phyloP scores from a whole-genome alignment of 345 rosid species.

The Linum usitatissimum region DNA sequence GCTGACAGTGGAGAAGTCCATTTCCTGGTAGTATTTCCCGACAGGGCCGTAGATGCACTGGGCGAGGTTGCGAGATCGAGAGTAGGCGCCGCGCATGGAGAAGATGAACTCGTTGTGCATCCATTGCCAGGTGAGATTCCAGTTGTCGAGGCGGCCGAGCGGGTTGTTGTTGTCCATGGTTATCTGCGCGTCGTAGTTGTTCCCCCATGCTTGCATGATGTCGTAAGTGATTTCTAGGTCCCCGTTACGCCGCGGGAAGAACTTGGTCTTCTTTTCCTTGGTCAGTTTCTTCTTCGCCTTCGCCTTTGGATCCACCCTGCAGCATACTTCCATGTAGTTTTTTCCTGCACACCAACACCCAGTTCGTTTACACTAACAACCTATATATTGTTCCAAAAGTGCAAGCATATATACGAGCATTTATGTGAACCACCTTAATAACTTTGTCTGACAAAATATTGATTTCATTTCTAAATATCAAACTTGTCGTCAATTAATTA shows the following conservation, averaged over 20 bases:
- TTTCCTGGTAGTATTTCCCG: constrained; percentile 43
- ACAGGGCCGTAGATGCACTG: constrained; percentile 57
- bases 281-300: constrained; percentile 26
- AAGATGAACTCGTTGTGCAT: constrained; percentile 71
- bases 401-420: no score
- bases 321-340: constrained; percentile 50
- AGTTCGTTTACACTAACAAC: no score
- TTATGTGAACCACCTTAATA: no score
- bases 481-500: no score
- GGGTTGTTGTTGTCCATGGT: constrained; percentile 69
- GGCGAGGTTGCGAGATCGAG: constrained; percentile 38
- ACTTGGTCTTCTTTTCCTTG: constrained; percentile 28
- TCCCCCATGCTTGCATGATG: constrained; percentile 47
- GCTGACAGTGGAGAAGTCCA: constrained; percentile 63
- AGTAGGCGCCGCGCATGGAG: constrained; percentile 78
- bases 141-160: constrained; percentile 68
- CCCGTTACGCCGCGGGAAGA: constrained; percentile 39
- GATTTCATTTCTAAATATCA: no score
- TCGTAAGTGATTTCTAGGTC: constrained; percentile 64
- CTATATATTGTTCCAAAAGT: no score
- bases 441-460: no score
- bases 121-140: constrained; percentile 98
- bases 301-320: constrained; percentile 56
- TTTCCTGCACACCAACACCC: constrained; percentile 27
- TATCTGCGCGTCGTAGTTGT: constrained; percentile 80